phyloP scores from a whole-genome alignment of 768 basidiomycete genomes.

The Rhizopogon vulgaris region DNA sequence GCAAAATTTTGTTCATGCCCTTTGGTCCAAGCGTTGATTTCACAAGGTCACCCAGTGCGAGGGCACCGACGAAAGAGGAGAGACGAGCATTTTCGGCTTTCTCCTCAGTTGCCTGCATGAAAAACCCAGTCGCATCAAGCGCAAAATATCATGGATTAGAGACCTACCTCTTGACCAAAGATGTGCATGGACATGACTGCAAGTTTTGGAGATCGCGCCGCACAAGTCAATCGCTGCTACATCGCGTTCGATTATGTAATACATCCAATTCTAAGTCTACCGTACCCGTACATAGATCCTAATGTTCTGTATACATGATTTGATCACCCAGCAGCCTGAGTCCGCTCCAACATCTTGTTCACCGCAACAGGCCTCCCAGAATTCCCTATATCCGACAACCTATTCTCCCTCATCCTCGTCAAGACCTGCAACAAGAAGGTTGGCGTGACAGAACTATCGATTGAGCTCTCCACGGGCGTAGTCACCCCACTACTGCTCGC shows the following conservation, averaged over 20 bases:
- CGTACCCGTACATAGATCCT: too few species aligned
- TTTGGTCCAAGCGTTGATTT: conserved; percentile 98
- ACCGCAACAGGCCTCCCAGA: conserved; percentile 27
- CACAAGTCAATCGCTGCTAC: not conserved
- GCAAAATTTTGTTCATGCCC: conserved; percentile 99
- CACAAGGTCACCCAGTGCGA: conserved; percentile 96
- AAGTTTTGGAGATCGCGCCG: not conserved
- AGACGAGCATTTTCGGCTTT: conserved; percentile 97
- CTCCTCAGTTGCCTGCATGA: conserved; percentile 75
- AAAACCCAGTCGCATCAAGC: conserved; percentile 2
- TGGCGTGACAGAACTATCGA: conserved; percentile 33
- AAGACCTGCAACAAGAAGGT: conserved; percentile 49
- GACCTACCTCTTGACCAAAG: conserved; percentile 53
- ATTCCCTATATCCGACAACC: conserved; percentile 50
- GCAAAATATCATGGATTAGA: not conserved
- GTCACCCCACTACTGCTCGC: too few species aligned
- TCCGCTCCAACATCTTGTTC: too few species aligned
- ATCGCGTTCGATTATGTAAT: not conserved
- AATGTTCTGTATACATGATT: too few species aligned
- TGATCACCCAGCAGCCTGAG: too few species aligned
- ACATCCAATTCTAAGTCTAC: not conserved
- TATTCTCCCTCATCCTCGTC: conserved; percentile 39
- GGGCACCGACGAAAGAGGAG: conserved; percentile 94
- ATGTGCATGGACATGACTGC: conserved; percentile 61
- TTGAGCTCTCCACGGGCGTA: too few species aligned